Percentiles rank a stretch among this genome's conserved stretches.
phyloP scores from a whole-genome alignment of 352 stramenopile genomes.

The Pythium aphanidermatum region DNA sequence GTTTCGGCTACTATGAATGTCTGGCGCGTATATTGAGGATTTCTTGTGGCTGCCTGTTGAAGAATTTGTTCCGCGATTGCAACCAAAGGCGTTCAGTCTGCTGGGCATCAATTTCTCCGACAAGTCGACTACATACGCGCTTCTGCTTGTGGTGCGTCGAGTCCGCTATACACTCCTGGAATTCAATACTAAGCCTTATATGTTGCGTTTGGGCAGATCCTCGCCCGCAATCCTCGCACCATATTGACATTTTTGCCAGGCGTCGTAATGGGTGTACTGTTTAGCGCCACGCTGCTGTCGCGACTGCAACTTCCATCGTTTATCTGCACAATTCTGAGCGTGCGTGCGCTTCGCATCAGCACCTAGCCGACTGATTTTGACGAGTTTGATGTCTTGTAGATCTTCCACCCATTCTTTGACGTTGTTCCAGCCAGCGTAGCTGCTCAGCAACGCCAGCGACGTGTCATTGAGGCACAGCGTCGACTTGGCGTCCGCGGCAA shows the following conservation, averaged over 20 bases:
- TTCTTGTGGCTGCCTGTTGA: background rate
- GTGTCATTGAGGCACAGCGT: slow-evolving; percentile 61
- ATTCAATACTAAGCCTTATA: too few relatives aligned
- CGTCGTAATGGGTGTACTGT: slow-evolving; percentile 52
- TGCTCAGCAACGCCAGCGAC: slow-evolving; percentile 66
- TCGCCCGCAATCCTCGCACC: slow-evolving; percentile 48
- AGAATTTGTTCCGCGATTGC: slow-evolving; percentile 76
- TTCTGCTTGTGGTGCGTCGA: slow-evolving; percentile 71
- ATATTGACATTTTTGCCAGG: slow-evolving; percentile 58
- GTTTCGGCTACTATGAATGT: background rate
- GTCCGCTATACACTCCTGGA: too few relatives aligned
- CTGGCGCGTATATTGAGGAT: too few relatives aligned
- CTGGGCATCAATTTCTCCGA: slow-evolving; percentile 75
- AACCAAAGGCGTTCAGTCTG: slow-evolving; percentile 53
- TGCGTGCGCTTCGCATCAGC: slow-evolving; percentile 16
- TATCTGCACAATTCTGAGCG: slow-evolving; percentile 50
- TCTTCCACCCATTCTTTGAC: slow-evolving; percentile 72
- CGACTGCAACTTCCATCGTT: slow-evolving; percentile 69
- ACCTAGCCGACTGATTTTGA: background rate
- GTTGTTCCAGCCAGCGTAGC: slow-evolving; percentile 62
- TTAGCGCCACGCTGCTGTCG: slow-evolving; percentile 63
- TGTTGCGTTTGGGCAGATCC: too few relatives aligned
- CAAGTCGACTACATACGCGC: slow-evolving; percentile 71
- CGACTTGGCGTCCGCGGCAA: slow-evolving; percentile 41
- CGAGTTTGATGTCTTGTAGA: slow-evolving; percentile 13